Evolutionary conservation across 345 rosid genomes (phyloP).

Genomic region (Populus nigra): DNA sequence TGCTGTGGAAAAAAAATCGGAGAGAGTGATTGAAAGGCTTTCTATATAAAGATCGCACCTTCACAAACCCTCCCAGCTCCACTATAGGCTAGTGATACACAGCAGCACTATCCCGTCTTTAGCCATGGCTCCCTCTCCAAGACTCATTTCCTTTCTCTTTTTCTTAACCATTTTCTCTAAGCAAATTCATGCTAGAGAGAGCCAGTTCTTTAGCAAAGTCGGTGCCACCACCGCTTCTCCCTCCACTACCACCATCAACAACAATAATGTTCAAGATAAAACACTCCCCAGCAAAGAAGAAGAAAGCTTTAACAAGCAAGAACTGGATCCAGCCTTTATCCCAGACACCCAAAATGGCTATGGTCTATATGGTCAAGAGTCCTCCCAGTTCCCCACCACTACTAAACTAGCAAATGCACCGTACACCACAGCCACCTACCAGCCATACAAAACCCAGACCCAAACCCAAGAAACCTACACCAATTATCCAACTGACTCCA

Average conservation of each 20-base stretch:
- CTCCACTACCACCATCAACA: constrained; percentile 1
- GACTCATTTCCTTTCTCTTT: constrained; percentile 15
- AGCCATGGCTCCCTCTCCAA: constrained; percentile 31
- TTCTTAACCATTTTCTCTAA: constrained; percentile 19
- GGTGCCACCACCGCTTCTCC: not conserved
- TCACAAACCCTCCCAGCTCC: constrained; percentile 9
- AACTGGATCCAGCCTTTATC: constrained; percentile 35
- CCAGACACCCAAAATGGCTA: constrained; percentile 47
- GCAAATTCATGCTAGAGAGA: constrained; percentile 18
- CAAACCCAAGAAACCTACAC: constrained; percentile 27
- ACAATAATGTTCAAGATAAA: not conserved
- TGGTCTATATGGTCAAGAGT: constrained; percentile 49
- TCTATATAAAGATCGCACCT: constrained; percentile 29
- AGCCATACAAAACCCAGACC: constrained; percentile 27
- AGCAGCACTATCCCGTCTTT: not conserved
- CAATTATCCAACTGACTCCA: constrained; percentile 12
- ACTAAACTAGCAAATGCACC: constrained; percentile 9
- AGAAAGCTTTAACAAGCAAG: constrained; percentile 10
- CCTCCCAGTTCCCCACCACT: constrained; percentile 27
- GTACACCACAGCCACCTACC: constrained; percentile 16
- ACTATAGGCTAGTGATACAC: not conserved
- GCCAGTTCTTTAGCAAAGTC: constrained; percentile 31
- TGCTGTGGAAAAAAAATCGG: not conserved
- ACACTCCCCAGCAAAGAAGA: constrained; percentile 7
- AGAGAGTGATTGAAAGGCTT: not conserved